Base-by-base conservation (phyloP, 352 stramenopile genomes). In the Phytophthora ohioensis region DNA sequence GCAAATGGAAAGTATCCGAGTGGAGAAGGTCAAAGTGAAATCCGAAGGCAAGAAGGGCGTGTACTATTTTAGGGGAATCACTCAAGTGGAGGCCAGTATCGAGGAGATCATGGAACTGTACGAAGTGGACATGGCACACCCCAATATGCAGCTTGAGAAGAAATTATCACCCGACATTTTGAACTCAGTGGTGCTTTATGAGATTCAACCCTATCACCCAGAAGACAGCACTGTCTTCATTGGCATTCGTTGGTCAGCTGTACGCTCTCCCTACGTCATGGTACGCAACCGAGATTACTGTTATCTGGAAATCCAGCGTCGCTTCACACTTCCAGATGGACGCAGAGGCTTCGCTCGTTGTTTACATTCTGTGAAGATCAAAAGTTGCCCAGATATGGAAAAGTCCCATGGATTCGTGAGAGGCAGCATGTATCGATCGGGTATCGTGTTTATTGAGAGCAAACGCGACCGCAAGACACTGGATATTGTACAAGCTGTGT, bases 281-380 rank as follows among this genome's bases (percentile, higher is more conserved):
- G 81, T 92, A 48, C 81, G 84, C 56, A 91, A 91, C 69, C 80
- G 87, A 41, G 87, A 94, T 66, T 92, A 82, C 45, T 94, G 87
- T 71, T 90, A 86, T 71, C 55, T 94, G 43, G 88, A 95, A 63
- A 87, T 91, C 73, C 84, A 92, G 63, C 80, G 82, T n/a, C 80
- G 76, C 8, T 91, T 92, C 51, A 84, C 73, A 36, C 73, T 92
- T 2, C 57, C 80, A 0, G 81, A 92, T 55, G 85, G 82, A 3
- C 71, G 84, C 0, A 67, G 73, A 15, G 88, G 88, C 15, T 95
- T 93, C 53, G 84, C 78, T 45, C 84, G 86, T 1, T 95, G 88
- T 63, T 67, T 90, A 41, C 88, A 95, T 69, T 94, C 87, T 32
- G 88, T 95, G 56, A 95, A 93, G 69, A 94, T 95, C 67, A 90